A percentile compares a stretch with the other conserved stretches of the same genome.
These are phyloP conservation scores for Crithidia sp. DNA, from an alignment of 208 protist genomes.

Conservation along the genomic window DNA sequence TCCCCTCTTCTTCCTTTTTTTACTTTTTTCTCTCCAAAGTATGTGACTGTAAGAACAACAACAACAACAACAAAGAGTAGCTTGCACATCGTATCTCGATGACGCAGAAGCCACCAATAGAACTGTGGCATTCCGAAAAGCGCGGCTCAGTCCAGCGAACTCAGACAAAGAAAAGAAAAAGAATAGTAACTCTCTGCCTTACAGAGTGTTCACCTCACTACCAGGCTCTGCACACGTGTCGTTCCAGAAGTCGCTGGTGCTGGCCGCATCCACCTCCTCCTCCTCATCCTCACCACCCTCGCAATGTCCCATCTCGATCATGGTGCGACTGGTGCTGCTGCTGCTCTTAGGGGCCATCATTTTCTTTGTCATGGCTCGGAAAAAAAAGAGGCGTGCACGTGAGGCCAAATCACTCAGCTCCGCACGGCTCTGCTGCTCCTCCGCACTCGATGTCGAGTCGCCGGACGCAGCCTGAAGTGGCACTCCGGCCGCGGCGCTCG, in stretches of 20 bases:
- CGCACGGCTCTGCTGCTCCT: background rate
- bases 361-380: constrained; percentile 85
- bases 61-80: no score
- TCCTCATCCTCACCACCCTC: background rate
- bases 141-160: no score
- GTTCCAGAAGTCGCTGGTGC: background rate
- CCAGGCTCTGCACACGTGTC: background rate
- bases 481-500: background rate
- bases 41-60: no score
- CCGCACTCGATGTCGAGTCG: background rate
- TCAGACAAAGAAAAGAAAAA: background rate
- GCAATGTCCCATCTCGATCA: background rate
- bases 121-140: no score
- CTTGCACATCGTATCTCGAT: no score
- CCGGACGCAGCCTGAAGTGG: background rate
- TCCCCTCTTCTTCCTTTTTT: no score
- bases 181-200: background rate
- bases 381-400: constrained; percentile 62
- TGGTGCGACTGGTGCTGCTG: background rate
- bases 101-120: no score
- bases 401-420: constrained; percentile 36
- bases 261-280: background rate
- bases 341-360: constrained; percentile 30
- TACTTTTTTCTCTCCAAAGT: no score
- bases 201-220: background rate